phyloP scores from a whole-genome alignment of 1,284 basidiomycete genomes.

The Cronartium ribicola region DNA sequence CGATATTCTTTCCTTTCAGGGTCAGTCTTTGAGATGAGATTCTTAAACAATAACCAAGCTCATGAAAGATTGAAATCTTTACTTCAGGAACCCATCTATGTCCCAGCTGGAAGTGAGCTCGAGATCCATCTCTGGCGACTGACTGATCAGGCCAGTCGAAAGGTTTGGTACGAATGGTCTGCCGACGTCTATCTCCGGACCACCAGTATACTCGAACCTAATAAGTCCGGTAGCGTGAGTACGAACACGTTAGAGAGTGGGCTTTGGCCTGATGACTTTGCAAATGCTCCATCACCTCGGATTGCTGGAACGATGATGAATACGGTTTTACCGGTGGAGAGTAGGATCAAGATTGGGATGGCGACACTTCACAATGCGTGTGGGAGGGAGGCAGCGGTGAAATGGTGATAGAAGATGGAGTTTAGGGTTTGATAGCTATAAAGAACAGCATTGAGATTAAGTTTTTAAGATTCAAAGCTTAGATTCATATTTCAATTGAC shows the following conservation, averaged over 20 bases:
- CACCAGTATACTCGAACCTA: not conserved
- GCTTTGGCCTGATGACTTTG: not conserved
- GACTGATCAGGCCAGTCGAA: constrained; percentile 64
- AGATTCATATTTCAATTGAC: too few relatives aligned
- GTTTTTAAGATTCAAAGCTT: too few relatives aligned
- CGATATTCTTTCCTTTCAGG: constrained; percentile 77
- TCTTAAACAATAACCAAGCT: constrained; percentile 4
- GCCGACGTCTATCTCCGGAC: constrained; percentile 72
- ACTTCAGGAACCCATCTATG: constrained; percentile 76
- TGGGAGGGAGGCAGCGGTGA: not conserved
- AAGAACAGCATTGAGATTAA: too few relatives aligned
- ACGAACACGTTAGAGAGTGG: not conserved
- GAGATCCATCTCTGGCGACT: constrained; percentile 92
- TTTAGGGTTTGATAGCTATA: not conserved
- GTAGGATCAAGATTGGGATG: not conserved
- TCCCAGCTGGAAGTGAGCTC: constrained; percentile 85
- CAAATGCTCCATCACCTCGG: not conserved
- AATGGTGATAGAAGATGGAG: not conserved
- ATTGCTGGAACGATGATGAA: not conserved
- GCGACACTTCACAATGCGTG: not conserved
- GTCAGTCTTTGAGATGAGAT: constrained; percentile 25
- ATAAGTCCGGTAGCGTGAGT: not conserved
- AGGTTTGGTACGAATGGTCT: constrained; percentile 99
- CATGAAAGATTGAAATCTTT: not conserved
- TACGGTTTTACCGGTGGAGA: not conserved